Base-by-base conservation (phyloP, 2,329 filamentous ascomycete species). In the Fusarium tjaetaba region DNA sequence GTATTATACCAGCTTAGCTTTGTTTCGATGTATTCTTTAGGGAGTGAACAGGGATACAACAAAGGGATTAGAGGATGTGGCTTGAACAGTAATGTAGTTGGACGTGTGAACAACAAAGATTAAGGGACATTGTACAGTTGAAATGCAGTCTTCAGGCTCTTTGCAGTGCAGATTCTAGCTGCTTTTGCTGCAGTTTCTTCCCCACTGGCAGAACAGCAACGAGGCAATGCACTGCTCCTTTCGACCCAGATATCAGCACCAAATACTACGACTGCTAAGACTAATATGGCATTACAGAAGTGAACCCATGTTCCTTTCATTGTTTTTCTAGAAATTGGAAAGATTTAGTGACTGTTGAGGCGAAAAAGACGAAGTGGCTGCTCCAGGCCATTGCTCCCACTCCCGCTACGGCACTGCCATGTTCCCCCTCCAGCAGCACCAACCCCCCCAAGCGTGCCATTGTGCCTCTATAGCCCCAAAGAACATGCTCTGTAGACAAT, bases 1-100 rank as follows among this genome's bases (percentile, higher is more conserved):
- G 59, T 63, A 65, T 55, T 60, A 71, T 70, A 70, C 42, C 66
- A 58, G 38, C 41, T 70, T 53, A 48, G 42, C 41, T 65, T 58
- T 52, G 39, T 65, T 60, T 70, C 46, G 55, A 61, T 51, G 61
- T 62, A 61, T 72, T 36, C 24, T 53, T 64, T 58, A 26, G 41
- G 43, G 51, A 15, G 39, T 42, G 20, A 28, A 42, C 18, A 32
- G 46, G 41, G 53, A 57, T 56, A 53, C 70, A 45, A 49, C 51
- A 70, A 57, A 65, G 55, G 65, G 11, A 24, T 14, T 58, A 63
- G 32, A 69, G 43, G 24, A 39, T 32, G 39, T 39, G 53, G 48
- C 36, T 16, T 28, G 52, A 59, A 49, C 38, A 45, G 6, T 14
- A 59, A 52, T 24, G 5, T 55, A 16, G 56, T 36, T 39, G 45